A percentile compares a stretch with the other conserved stretches of the same genome.
Conservation (phyloP, 1,284 basidiomycete genomes). For the Irpex sp. region DNA sequence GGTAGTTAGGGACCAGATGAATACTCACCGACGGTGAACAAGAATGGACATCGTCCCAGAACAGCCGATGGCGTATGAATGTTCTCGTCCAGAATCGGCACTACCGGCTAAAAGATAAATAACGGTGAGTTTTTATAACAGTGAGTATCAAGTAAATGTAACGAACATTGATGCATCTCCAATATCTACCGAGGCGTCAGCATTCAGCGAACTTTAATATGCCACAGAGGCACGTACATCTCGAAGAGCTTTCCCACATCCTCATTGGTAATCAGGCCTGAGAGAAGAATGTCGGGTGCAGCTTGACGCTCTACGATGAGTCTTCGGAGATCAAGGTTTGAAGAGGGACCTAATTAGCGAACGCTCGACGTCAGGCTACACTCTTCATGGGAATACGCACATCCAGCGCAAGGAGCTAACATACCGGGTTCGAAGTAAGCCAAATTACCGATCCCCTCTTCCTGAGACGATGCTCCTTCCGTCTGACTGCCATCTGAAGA, state of each 20-base stretch:
- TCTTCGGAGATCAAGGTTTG: slow-evolving; percentile 33
- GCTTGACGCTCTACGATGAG: slow-evolving; percentile 40
- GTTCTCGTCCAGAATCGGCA: slow-evolving; percentile 34
- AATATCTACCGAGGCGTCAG: slow-evolving; percentile 25
- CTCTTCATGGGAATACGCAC: slow-evolving; percentile 1
- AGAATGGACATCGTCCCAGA: slow-evolving; percentile 34
- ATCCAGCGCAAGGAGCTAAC: slow-evolving; percentile 4
- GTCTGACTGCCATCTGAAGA: slow-evolving; percentile 11
- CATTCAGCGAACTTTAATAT: not conserved
- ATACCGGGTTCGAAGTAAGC: slow-evolving; percentile 28
- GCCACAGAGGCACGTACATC: slow-evolving; percentile 31
- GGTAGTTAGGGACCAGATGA: not conserved
- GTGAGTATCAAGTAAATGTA: slow-evolving; percentile 58
- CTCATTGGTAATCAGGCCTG: slow-evolving; percentile 38
- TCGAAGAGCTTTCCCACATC: slow-evolving; percentile 42
- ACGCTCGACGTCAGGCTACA: slow-evolving; percentile 22
- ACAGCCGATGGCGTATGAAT: slow-evolving; percentile 35
- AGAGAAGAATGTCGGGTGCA: slow-evolving; percentile 41
- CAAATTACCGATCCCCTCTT: slow-evolving; percentile 26
- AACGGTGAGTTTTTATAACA: slow-evolving; percentile 32
- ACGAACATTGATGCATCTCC: slow-evolving; percentile 35
- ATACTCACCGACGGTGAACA: slow-evolving; percentile 35
- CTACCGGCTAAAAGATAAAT: slow-evolving; percentile 22
- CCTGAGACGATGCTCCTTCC: slow-evolving; percentile 7
- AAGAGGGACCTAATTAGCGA: slow-evolving; percentile 23